Evolutionary conservation across 768 basidiomycete genomes (phyloP), one percentile per base, ranked within the genome.

Genomic region (Lentinula detonsa): DNA sequence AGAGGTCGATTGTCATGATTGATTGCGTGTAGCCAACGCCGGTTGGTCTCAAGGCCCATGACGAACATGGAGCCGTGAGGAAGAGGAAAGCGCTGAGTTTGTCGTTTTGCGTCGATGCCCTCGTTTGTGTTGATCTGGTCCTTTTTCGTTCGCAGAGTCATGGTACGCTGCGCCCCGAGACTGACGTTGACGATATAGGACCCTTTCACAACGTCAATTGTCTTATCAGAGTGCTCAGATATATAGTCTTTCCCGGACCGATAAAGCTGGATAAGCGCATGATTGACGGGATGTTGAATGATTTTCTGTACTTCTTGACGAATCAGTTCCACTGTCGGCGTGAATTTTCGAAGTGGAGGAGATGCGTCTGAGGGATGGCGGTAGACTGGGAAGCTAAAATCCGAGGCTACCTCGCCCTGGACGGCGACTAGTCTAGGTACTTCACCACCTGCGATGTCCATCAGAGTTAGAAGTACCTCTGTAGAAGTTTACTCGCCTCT

Each of bases 151-250:
- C 85, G 81, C n/a, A 93, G 78, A 0, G 83, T 86, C 90, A 93
- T 92, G 16, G 80, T 74, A 37, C 91, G 83, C 70, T 87, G 84
- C 1, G 91, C 90, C 5, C 91, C 91, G 13, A 93, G 76, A 66
- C 87, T 90, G 63, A 93, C 86, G 62, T 93, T 93, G 62, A 90
- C 88, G 64, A 93, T 87, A 58, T 77, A 84, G 6, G 90, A 88
- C 35, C 84, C 86, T 13, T 79, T 82, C 4, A 87, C 83, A 64
- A 93, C 82, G 69, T 93, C 91, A 65, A 93, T 81, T 5, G 91
- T 93, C 74, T 93, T 93, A 72, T 93, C 91, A 0, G 88, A 89
- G 70, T 93, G 91, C 65, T 92, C 90, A 0, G 90, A 91, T 63
- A 93, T 93, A 72, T 87, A 89, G 71, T 93, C 91, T 33, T 81